A percentile compares a stretch with the other conserved stretches of the same genome.
Evolutionary conservation across 1,284 basidiomycete genomes (phyloP).

Genomic region (Sanguinoderma infundibulare): DNA sequence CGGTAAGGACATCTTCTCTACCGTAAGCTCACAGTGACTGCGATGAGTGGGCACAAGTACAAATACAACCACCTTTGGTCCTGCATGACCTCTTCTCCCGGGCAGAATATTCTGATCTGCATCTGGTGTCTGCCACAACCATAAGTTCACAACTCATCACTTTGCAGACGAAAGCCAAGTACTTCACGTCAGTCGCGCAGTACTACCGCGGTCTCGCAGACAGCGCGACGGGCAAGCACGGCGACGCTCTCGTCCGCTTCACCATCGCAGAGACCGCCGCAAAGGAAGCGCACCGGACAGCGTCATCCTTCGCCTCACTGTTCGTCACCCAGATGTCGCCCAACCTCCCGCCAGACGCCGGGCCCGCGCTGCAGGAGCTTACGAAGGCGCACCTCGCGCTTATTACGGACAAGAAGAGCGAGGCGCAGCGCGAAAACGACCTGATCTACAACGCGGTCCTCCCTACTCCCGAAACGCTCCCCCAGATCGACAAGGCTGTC

Average conservation of each 20-base stretch:
- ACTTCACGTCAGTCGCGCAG: conserved; percentile 87
- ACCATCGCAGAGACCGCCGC: conserved; percentile 80
- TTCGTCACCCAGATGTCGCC: conserved; percentile 79
- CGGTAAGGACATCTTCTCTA: too few species aligned
- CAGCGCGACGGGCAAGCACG: conserved; percentile 78
- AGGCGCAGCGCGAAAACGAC: conserved; percentile 91
- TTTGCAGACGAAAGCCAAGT: conserved; percentile 85
- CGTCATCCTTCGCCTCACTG: conserved; percentile 73
- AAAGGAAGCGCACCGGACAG: conserved; percentile 82
- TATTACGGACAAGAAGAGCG: conserved; percentile 76
- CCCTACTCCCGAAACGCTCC: conserved; percentile 81
- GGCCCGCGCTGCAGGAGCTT: conserved; percentile 77
- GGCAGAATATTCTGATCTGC: too few species aligned
- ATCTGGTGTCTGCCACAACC: too few species aligned
- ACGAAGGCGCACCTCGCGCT: conserved; percentile 84
- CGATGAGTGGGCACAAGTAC: too few species aligned
- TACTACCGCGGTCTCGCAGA: conserved; percentile 89
- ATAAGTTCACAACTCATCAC: not conserved
- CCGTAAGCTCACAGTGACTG: too few species aligned
- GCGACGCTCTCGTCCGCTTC: conserved; percentile 85
- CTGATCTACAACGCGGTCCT: conserved; percentile 97
- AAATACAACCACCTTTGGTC: too few species aligned
- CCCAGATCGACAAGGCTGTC: conserved; percentile 44
- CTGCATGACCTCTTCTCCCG: too few species aligned
- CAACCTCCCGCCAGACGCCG: conserved; percentile 89